Conservation (phyloP, 2,329 filamentous ascomycete genomes). For the Hymenoscyphus salicellus region DNA sequence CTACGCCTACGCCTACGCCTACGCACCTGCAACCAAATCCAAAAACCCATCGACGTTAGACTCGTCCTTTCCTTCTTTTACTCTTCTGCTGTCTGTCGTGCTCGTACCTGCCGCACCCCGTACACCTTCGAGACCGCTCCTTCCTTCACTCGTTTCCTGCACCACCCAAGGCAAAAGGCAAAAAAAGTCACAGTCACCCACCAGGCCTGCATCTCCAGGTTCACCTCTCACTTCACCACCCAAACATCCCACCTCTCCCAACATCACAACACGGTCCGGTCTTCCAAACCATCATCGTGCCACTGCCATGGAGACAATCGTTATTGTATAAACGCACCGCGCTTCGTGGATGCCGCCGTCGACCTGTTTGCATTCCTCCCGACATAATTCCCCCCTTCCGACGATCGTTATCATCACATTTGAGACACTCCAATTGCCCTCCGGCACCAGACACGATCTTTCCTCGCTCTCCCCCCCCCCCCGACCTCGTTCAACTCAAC, state of each 20-base stretch:
- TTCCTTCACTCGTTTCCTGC: background rate
- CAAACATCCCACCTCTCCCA: background rate
- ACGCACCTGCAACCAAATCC: background rate
- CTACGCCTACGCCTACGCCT: background rate
- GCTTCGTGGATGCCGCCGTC: slow-evolving; percentile 26
- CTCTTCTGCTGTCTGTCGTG: background rate
- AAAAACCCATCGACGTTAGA: background rate
- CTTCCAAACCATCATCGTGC: background rate
- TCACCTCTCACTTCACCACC: background rate
- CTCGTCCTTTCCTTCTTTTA: slow-evolving; percentile 2
- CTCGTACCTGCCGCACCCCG: background rate
- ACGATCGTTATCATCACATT: slow-evolving; percentile 16
- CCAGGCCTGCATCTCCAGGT: background rate
- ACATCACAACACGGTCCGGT: background rate
- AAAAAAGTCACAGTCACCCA: no score
- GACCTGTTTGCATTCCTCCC: slow-evolving; percentile 27
- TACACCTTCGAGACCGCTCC: background rate
- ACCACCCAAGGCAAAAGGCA: background rate
- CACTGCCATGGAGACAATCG: slow-evolving; percentile 7
- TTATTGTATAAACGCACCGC: background rate
- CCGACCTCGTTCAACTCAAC: background rate
- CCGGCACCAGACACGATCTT: background rate
- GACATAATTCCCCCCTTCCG: slow-evolving; percentile 3
- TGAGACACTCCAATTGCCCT: slow-evolving; percentile 8
- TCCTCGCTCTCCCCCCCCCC: background rate